Base-by-base conservation (phyloP, 2,329 filamentous ascomycete species). In the Cercospora sesami region DNA sequence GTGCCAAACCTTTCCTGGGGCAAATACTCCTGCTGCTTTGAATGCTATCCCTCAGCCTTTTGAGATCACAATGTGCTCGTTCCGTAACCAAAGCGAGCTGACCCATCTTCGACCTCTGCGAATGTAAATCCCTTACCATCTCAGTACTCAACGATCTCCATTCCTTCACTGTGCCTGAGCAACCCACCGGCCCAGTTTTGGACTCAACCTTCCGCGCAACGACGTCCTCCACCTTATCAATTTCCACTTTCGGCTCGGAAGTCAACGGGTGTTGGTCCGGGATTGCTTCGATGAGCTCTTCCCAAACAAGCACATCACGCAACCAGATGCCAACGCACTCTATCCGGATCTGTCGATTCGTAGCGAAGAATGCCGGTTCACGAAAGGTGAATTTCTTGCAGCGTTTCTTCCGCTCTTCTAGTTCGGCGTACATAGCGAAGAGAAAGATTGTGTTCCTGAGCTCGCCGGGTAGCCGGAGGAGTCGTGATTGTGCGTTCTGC, bases 321-420 rank as follows among this genome's bases (percentile, higher is more conserved):
- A 65, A 67, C 72, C 72, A 73, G 6, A 72, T 57, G 5, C 68
- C 67, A 4, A 42, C 51, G 21, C 68, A 72, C 39, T 73, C 72
- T 9, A 26, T 42, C 30, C 67, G 58, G 21, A 72, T 59, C 48
- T 71, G 70, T 4, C 66, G 67, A 61, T 65, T 68, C 3, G 66
- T 62, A 5, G 39, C 21, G 18, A 72, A 69, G 55, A 73, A 71
- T 2, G 64, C 45, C 2, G 72, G 72, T 60, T 71, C 61, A 3
- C 58, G 51, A 51, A 69, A 60, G 5, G 10, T 23, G 10, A 31
- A 30, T 14, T 30, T 53, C 48, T 55, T 69, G 64, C 21, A 57
- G 39, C 8, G 64, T 60, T 61, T 45, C 28, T 63, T 65, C 3
- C 70, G 67, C 16, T 72, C 61, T 9, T 63, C 36, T 2, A 73